These are phyloP conservation scores for Apiotrichum domesticum DNA, from an alignment of 1,284 basidiomycete genomes.

Conservation along the genomic window DNA sequence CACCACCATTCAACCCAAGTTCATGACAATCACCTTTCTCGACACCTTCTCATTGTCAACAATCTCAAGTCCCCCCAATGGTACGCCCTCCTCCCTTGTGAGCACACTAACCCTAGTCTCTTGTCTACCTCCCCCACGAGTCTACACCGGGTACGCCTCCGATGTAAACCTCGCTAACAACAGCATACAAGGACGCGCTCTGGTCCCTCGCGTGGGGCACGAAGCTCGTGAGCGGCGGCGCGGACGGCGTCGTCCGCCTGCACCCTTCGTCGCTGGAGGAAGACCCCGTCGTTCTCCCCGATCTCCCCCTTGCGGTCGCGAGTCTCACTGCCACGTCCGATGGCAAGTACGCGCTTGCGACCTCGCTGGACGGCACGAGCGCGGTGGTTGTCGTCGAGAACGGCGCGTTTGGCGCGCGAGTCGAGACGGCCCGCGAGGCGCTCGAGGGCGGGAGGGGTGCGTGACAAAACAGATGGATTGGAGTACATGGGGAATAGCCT, in stretches of 20 bases:
- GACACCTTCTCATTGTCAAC: background rate
- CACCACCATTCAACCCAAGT: too few species aligned
- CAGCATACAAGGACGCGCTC: slow-evolving; percentile 35
- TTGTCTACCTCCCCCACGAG: slow-evolving; percentile 39
- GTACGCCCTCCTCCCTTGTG: too few species aligned
- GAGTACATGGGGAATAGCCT: too few species aligned
- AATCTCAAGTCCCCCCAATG: background rate
- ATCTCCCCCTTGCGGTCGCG: slow-evolving; percentile 68
- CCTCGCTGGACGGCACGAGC: slow-evolving; percentile 73
- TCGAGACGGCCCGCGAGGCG: slow-evolving; percentile 62
- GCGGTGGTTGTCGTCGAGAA: slow-evolving; percentile 56
- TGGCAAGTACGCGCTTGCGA: slow-evolving; percentile 62
- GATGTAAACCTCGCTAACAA: background rate
- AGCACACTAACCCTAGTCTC: slow-evolving; percentile 22
- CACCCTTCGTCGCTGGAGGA: slow-evolving; percentile 50
- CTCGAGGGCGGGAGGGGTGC: slow-evolving; percentile 59
- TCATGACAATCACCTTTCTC: too few species aligned
- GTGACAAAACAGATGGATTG: slow-evolving; percentile 21
- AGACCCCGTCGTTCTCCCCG: slow-evolving; percentile 56
- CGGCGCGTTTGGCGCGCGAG: slow-evolving; percentile 48
- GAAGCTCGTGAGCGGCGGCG: slow-evolving; percentile 30
- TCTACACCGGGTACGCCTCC: slow-evolving; percentile 27
- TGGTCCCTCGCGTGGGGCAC: slow-evolving; percentile 35
- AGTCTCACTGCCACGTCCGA: slow-evolving; percentile 62
- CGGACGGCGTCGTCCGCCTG: slow-evolving; percentile 40